phyloP scores from a whole-genome alignment of 139 green algal genomes.

The Desmodesmus armatus region DNA sequence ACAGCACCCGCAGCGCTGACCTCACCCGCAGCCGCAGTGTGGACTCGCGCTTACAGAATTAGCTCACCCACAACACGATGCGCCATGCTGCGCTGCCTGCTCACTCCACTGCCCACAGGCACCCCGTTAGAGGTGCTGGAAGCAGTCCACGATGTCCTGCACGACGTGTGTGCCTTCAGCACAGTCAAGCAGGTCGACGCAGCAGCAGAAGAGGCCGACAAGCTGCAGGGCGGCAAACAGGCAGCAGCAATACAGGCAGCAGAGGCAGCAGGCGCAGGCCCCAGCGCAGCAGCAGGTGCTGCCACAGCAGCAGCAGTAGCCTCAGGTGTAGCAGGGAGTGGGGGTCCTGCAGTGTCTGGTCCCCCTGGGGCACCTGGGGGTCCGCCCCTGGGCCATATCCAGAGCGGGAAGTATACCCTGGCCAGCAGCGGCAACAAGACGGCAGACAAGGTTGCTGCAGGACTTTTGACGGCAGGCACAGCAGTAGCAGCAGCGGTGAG shows the following conservation, averaged over 20 bases:
- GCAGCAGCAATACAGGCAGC: constrained; percentile 40
- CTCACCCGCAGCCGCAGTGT: too few species aligned
- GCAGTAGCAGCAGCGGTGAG: constrained; percentile 13
- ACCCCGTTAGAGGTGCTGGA: constrained; percentile 21
- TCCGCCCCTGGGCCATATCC: neutral
- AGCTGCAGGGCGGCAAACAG: constrained; percentile 33
- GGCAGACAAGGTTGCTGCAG: constrained; percentile 32
- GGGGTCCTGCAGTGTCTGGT: too few species aligned
- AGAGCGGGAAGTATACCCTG: neutral
- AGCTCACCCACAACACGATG: too few species aligned
- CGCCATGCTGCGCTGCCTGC: too few species aligned
- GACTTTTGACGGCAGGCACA: neutral
- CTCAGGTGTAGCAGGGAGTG: too few species aligned
- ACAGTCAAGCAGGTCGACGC: constrained; percentile 40
- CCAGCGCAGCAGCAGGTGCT: constrained; percentile 11
- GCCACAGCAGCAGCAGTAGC: constrained; percentile 21
- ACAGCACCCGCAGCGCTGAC: too few species aligned
- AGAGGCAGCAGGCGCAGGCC: constrained; percentile 9
- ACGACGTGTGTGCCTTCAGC: constrained; percentile 24
- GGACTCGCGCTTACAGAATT: too few species aligned
- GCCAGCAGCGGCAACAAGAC: constrained; percentile 11
- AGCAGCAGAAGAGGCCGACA: constrained; percentile 40
- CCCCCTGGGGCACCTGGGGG: too few species aligned
- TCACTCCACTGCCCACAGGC: too few species aligned
- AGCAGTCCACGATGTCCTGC: constrained; percentile 38